Percentiles rank a stretch among this genome's conserved stretches.
These are phyloP conservation scores for Aspergillus leporis DNA, from an alignment of 495 filamentous ascomycete species.

Conservation along the genomic window DNA sequence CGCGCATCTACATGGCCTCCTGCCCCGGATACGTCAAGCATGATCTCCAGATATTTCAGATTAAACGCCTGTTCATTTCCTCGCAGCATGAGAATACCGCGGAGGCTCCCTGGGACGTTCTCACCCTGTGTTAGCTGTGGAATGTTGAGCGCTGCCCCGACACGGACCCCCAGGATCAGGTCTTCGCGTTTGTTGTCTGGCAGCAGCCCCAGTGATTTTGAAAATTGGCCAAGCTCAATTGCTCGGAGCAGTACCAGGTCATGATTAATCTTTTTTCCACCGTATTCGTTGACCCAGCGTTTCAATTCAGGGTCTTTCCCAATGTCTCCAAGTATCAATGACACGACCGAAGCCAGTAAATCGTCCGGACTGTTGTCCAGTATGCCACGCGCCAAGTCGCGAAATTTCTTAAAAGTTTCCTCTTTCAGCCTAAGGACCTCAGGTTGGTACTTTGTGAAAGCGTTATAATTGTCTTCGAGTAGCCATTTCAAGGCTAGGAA, in stretches of 20 bases:
- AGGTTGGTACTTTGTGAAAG: constrained; percentile 25
- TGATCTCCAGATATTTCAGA: constrained; percentile 9
- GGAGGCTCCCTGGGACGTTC: constrained; percentile 28
- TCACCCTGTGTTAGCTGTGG: constrained; percentile 37
- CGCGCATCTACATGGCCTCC: constrained; percentile 4
- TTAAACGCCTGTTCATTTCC: not conserved
- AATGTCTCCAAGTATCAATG: constrained; percentile 2
- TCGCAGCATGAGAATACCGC: not conserved
- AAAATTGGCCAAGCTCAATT: not conserved
- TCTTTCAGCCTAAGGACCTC: not conserved
- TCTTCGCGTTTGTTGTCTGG: not conserved
- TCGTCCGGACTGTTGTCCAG: not conserved
- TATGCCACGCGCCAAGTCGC: not conserved
- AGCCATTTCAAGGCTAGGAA: constrained; percentile 38
- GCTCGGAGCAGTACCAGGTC: not conserved
- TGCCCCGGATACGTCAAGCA: constrained; percentile 7
- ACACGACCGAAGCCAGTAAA: not conserved
- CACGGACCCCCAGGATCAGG: constrained; percentile 36
- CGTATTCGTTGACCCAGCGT: not conserved
- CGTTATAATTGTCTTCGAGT: constrained; percentile 28
- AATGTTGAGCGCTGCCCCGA: constrained; percentile 45
- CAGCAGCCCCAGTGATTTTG: not conserved
- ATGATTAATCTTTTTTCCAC: not conserved
- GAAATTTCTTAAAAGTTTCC: constrained; percentile 4
- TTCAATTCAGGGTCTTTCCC: not conserved